Evolutionary conservation across 306 rosid genomes (phyloP), one percentile per base, ranked within the genome.

Genomic region (Glycyrrhiza uralensis): DNA sequence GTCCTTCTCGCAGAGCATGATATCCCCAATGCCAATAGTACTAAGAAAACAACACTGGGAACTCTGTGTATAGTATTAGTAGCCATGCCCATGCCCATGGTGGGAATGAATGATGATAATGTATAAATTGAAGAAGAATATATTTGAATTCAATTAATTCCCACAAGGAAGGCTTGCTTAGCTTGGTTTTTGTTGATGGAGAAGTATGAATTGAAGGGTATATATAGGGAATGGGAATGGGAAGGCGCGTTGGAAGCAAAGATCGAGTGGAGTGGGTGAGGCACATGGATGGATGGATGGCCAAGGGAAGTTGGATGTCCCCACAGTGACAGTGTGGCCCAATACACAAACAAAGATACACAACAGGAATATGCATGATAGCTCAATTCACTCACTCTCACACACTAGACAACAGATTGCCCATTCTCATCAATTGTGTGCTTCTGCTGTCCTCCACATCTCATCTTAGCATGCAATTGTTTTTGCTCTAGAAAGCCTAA

Each of bases 391-490:
- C n/a, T n/a, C 32, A 15, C 51, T 39, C 49, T 29, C 61, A 23
- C 61, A 23, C 50, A 49, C 39, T 66, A 4, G 55, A 13, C 2
- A 2, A 44, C 18, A 65, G 28, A 42, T 14, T 4, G 3, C 11
- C 26, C 22, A 61, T 46, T 57, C 44, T 1, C 20, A 20, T n/a
- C n/a, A n/a, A n/a, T 79, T 69, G 93, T 84, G 90, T 84, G 85
- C 58, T 80, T 76, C 58, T 63, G 93, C 90, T 88, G 93, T 84
- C 85, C 45, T 83, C 93, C 93, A 88, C 84, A 51, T 76, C 41
- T n/a, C 66, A 23, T n/a, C n/a, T n/a, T n/a, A 74, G 36, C 23
- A 35, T 47, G 20, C 45, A 74, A 41, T 38, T 22, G 9, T 4
- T n/a, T 6, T 18, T 24, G 44, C 33, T 36, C 26, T 69, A 61